Percentiles rank a stretch among this genome's conserved stretches.
phyloP scores from a whole-genome alignment of 345 rosid genomes.

The Aethionema arabicum region DNA sequence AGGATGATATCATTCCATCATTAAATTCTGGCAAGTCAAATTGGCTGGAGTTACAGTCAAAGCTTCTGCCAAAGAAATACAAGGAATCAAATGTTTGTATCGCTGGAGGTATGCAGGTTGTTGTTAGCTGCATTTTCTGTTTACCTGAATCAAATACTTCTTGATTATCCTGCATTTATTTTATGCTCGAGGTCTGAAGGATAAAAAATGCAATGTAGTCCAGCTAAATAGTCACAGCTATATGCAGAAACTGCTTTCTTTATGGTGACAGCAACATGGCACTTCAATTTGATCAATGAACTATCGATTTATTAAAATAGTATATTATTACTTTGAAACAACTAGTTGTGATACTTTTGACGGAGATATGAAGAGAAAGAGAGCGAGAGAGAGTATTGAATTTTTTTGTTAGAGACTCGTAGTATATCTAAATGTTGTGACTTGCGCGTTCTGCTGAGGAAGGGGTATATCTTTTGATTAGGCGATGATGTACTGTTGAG shows the following conservation, averaged over 20 bases:
- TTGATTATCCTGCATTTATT: conserved; percentile 12
- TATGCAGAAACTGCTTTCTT: conserved; percentile 22
- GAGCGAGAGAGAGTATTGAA: conserved; percentile 8
- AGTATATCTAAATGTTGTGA: conserved; percentile 22
- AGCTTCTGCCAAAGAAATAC: conserved; percentile 57
- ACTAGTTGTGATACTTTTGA: conserved; percentile 11
- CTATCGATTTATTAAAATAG: conserved; percentile 14
- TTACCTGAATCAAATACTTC: conserved; percentile 14
- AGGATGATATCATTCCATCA: conserved; percentile 89
- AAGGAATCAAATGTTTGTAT: conserved; percentile 86
- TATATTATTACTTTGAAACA: conserved; percentile 1
- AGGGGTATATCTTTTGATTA: conserved; percentile 24
- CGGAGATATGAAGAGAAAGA: conserved; percentile 20
- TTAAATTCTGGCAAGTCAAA: conserved; percentile 64
- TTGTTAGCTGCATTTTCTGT: conserved; percentile 32
- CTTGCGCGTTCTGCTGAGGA: conserved; percentile 21
- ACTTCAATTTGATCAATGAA: conserved; percentile 10
- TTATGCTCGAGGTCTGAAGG: conserved; percentile 24
- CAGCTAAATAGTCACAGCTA: conserved; percentile 6
- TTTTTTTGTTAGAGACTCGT: conserved; percentile 22
- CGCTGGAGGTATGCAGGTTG: conserved; percentile 89
- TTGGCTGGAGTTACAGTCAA: conserved; percentile 95
- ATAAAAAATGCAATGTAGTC: conserved; percentile 15
- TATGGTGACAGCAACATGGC: conserved; percentile 13
- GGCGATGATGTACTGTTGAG: conserved; percentile 12